Evolutionary conservation across 345 rosid genomes (phyloP).

Genomic region (Populus nigra): DNA sequence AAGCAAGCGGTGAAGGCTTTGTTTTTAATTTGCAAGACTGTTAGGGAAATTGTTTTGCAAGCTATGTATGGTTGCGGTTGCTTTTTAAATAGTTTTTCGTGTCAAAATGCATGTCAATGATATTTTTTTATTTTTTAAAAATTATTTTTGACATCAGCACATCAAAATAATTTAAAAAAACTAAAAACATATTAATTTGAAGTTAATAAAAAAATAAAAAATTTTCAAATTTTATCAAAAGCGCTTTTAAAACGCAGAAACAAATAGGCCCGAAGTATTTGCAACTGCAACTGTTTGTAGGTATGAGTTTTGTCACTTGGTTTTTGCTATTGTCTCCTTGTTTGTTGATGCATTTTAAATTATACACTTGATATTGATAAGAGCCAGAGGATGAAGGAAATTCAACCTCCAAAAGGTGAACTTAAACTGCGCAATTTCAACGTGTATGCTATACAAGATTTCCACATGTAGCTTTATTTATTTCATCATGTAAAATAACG

Average conservation of each 20-base stretch:
- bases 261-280: too few species aligned
- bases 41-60: slow-evolving; percentile 67
- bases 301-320: slow-evolving; percentile 39
- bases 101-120: too few species aligned
- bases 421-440: background rate
- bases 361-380: background rate
- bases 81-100: too few species aligned
- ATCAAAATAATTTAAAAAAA: too few species aligned
- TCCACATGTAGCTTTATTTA: background rate
- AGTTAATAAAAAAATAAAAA: too few species aligned
- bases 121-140: too few species aligned
- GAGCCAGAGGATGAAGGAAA: background rate
- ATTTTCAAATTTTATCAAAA: too few species aligned
- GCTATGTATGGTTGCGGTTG: too few species aligned
- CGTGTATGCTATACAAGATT: background rate
- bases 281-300: slow-evolving; percentile 54
- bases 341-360: background rate
- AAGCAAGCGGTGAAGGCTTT: slow-evolving; percentile 54
- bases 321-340: background rate
- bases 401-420: background rate
- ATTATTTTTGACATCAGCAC: too few species aligned
- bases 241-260: too few species aligned
- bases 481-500: background rate
- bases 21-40: slow-evolving; percentile 67
- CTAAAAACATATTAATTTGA: too few species aligned